Conservation (phyloP, 805 yeast genomes). For the Dipodascus albidus region DNA sequence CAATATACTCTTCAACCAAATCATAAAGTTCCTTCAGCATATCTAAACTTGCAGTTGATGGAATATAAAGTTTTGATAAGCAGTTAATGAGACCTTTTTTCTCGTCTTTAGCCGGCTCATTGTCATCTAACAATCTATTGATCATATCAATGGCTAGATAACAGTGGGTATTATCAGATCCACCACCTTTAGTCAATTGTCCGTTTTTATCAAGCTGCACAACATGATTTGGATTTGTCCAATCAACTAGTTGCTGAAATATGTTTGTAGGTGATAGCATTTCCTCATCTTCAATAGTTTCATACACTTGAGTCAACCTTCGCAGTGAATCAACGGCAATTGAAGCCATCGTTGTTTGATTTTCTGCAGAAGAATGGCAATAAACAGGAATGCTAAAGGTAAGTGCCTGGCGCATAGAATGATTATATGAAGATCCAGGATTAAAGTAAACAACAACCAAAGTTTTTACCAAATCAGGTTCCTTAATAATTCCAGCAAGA, state of each 20-base stretch:
- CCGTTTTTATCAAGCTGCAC: conserved; percentile 39
- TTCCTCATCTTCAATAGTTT: conserved; percentile 25
- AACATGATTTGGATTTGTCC: conserved; percentile 61
- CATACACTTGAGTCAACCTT: conserved; percentile 38
- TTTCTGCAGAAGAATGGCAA: conserved; percentile 60
- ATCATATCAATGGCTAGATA: background rate
- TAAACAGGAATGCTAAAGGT: conserved; percentile 85
- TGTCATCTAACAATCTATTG: background rate
- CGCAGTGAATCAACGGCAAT: conserved; percentile 21
- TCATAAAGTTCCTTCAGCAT: conserved; percentile 21
- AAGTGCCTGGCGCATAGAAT: conserved; percentile 62
- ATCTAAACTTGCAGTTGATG: conserved; percentile 21
- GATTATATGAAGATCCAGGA: conserved; percentile 51
- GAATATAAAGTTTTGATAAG: conserved; percentile 38
- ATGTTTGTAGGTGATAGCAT: conserved; percentile 37
- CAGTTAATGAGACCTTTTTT: conserved; percentile 43
- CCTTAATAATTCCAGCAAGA: conserved; percentile 62
- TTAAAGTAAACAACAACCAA: conserved; percentile 66
- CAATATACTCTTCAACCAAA: conserved; percentile 22
- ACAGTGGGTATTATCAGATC: conserved; percentile 36
- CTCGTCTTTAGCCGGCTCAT: conserved; percentile 27
- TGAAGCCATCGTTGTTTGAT: conserved; percentile 54
- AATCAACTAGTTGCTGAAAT: conserved; percentile 60
- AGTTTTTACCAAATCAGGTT: conserved; percentile 49
- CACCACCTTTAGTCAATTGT: conserved; percentile 35